Evolutionary conservation across 2,329 filamentous ascomycete species (phyloP).

Genomic region (Scedosporium apiospermum): DNA sequence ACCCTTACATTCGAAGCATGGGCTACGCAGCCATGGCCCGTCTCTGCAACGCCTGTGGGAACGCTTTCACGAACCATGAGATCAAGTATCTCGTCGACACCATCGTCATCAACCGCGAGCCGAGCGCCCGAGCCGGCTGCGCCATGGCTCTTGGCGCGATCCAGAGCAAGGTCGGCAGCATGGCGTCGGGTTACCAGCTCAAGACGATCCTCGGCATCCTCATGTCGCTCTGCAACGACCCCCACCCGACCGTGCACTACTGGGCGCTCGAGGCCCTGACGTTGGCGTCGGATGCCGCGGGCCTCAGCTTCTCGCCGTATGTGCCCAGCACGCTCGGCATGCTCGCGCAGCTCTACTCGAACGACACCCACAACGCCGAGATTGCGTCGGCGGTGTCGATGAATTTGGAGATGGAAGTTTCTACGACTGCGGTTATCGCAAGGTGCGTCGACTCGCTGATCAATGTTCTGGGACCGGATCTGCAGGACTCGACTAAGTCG

Average conservation of each 20-base stretch:
- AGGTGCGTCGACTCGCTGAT: slow-evolving; percentile 91
- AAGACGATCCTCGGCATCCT: slow-evolving; percentile 96
- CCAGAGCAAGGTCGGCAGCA: slow-evolving; percentile 89
- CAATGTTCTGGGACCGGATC: slow-evolving; percentile 89
- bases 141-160: slow-evolving; percentile 90
- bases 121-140: slow-evolving; percentile 85
- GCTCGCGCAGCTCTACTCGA: slow-evolving; percentile 85
- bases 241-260: slow-evolving; percentile 90
- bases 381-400: slow-evolving; percentile 71
- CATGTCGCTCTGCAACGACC: slow-evolving; percentile 95
- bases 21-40: slow-evolving; percentile 79
- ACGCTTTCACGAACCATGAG: slow-evolving; percentile 77
- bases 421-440: slow-evolving; percentile 73
- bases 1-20: slow-evolving; percentile 77
- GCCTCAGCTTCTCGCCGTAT: slow-evolving; percentile 82
- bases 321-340: slow-evolving; percentile 88
- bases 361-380: slow-evolving; percentile 84
- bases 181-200: slow-evolving; percentile 92
- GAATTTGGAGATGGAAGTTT: slow-evolving; percentile 79
- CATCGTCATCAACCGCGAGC: slow-evolving; percentile 88
- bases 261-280: slow-evolving; percentile 89
- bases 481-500: slow-evolving; percentile 88
- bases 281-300: slow-evolving; percentile 81
- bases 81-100: slow-evolving; percentile 90
- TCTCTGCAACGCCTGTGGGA: slow-evolving; percentile 76